phyloP scores from a whole-genome alignment of 2,329 filamentous ascomycete species.

The Anthostomella pinea region DNA sequence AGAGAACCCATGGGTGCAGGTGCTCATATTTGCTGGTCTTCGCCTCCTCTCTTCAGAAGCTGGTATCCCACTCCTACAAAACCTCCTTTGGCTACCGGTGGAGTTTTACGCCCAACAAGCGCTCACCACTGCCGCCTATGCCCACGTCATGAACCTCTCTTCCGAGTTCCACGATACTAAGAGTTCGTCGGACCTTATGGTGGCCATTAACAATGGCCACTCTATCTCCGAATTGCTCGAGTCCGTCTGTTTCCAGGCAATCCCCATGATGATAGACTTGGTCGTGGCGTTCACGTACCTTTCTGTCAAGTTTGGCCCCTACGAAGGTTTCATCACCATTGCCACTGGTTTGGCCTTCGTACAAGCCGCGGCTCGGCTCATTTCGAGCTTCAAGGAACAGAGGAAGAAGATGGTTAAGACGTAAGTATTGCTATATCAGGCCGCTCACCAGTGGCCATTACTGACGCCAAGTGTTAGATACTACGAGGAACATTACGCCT shows the following conservation, averaged over 20 bases:
- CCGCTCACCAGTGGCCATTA: neutral
- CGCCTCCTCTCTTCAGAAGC: conserved; percentile 53
- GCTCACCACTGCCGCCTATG: conserved; percentile 53
- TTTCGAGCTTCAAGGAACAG: conserved; percentile 47
- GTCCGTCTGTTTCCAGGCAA: conserved; percentile 54
- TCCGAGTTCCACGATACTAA: conserved; percentile 61
- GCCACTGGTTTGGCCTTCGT: conserved; percentile 56
- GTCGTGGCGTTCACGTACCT: conserved; percentile 58
- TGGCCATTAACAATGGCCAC: conserved; percentile 54
- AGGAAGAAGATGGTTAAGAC: conserved; percentile 51
- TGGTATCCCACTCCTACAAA: conserved; percentile 51
- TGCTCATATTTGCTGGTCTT: conserved; percentile 49
- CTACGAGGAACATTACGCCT: conserved; percentile 54
- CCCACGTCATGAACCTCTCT: conserved; percentile 58
- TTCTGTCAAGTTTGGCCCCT: conserved; percentile 55
- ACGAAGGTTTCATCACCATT: conserved; percentile 61
- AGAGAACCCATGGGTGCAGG: conserved; percentile 50
- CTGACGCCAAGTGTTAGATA: conserved; percentile 26
- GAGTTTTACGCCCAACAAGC: conserved; percentile 55
- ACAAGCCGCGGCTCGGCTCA: conserved; percentile 50
- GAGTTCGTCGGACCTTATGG: conserved; percentile 56
- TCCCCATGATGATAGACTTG: conserved; percentile 61
- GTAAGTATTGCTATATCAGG: conserved; percentile 20
- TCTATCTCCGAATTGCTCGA: conserved; percentile 56
- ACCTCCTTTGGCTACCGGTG: conserved; percentile 57